These are phyloP conservation scores for Calonectria montana DNA, from an alignment of 2,329 filamentous ascomycete species.

Conservation along the genomic window DNA sequence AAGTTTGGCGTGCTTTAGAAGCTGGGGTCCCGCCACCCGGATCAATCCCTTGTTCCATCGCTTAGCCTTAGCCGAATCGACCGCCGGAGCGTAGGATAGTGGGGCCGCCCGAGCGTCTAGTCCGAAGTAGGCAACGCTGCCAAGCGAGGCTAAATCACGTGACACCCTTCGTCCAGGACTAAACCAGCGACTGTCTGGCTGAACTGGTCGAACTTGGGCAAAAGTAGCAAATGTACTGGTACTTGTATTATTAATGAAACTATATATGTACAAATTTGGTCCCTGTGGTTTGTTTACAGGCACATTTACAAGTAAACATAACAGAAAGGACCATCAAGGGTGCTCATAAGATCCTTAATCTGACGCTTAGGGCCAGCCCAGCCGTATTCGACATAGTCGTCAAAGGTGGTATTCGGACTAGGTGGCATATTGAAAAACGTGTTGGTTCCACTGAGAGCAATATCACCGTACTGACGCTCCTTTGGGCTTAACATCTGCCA, in stretches of 20 bases:
- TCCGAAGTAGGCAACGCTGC: constrained; percentile 11
- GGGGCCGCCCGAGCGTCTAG: not conserved
- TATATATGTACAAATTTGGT: not conserved
- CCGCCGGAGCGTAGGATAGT: not conserved
- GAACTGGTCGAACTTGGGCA: not conserved
- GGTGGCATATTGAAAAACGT: constrained; percentile 15
- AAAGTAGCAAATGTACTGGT: not conserved
- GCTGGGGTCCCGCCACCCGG: not conserved
- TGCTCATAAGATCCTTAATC: constrained; percentile 47
- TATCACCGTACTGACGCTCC: constrained; percentile 34
- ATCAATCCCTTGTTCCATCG: constrained; percentile 8
- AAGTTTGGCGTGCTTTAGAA: not conserved
- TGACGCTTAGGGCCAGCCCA: constrained; percentile 34
- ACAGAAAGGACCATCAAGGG: not conserved
- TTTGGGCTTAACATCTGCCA: constrained; percentile 45
- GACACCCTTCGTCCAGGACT: too few relatives aligned
- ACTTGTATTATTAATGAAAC: constrained; percentile 2
- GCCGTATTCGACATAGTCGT: constrained; percentile 43
- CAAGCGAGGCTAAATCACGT: not conserved
- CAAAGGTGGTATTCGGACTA: constrained; percentile 38
- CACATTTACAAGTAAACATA: not conserved
- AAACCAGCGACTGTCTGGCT: too few relatives aligned
- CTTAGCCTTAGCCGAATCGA: not conserved
- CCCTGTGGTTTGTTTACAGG: not conserved
- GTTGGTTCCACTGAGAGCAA: constrained; percentile 31